Evolutionary conservation across 129 eudicot species (phyloP).

Genomic region (Chrysanthemum makinoi): DNA sequence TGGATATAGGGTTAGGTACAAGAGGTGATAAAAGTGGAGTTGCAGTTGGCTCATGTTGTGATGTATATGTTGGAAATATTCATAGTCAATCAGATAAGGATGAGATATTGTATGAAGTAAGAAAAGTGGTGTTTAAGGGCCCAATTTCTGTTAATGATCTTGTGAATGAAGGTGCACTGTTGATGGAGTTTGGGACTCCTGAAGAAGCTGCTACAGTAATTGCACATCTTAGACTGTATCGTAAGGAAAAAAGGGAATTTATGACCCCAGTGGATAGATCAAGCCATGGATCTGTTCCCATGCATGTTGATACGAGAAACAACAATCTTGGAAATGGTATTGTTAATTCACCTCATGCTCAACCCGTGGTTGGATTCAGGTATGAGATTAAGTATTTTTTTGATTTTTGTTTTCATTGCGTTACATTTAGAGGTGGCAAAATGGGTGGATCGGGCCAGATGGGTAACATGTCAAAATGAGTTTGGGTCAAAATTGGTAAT

Average conservation of each 20-base stretch:
- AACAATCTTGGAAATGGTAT: constrained; percentile 38
- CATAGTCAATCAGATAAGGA: constrained; percentile 69
- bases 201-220: constrained; percentile 79
- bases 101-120: constrained; percentile 67
- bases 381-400: constrained; percentile 7
- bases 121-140: constrained; percentile 47
- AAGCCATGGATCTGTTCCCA: constrained; percentile 11
- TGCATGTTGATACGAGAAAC: constrained; percentile 47
- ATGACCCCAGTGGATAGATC: constrained; percentile 28
- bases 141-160: constrained; percentile 74
- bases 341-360: constrained; percentile 54
- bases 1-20: constrained; percentile 78
- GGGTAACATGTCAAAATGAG: too few relatives aligned
- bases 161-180: constrained; percentile 67
- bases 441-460: too few relatives aligned
- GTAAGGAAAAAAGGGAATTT: constrained; percentile 49
- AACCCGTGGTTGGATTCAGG: constrained; percentile 47
- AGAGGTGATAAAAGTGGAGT: constrained; percentile 64
- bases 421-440: too few relatives aligned
- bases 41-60: constrained; percentile 68
- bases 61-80: constrained; percentile 76
- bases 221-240: constrained; percentile 59
- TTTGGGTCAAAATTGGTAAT: not conserved
- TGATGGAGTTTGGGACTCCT: constrained; percentile 80
- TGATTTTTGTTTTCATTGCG: not conserved